Base-by-base conservation (phyloP, 1,284 basidiomycete species). In the Ceratobasidium sp. region DNA sequence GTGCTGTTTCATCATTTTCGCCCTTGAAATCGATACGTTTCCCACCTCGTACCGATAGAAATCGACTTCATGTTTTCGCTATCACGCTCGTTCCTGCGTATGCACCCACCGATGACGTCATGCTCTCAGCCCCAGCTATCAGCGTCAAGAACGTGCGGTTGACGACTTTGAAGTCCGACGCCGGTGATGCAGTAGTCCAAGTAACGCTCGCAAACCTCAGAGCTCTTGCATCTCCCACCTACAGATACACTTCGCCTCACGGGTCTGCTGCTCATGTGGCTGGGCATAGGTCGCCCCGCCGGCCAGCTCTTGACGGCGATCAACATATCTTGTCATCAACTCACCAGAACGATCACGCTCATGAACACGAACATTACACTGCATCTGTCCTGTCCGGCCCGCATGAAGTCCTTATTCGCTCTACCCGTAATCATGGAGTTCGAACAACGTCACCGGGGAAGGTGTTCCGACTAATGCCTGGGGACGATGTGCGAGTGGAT, bases 181-280 rank as follows among this genome's bases (percentile, higher is more conserved):
- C 64, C 1, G 81, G 83, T 2, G 81, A 88, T 33, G 88, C 89
- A 78, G 85, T 84, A 0, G 87, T 89, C 0, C 85, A 87, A 49
- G 85, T 89, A 51, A 88, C 87, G 0, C 78, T 89, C 20, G 86
- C 86, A n/a, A 89, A 89, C 79, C 82, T 88, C 20, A 82, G 87
- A 10, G 86, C 88, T 26, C 42, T 73, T 20, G 71, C 58, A 20
- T 26, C 60, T 63, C 4, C 23, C 13, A 33, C 56, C 33, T 63
- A 44, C n/a, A n/a, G n/a, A n/a, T n/a, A n/a, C n/a, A n/a, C n/a
- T n/a, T n/a, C n/a, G n/a, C n/a, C n/a, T n/a, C n/a, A n/a, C 71
- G 44, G 28, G 3, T 73, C 46, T 42, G 58, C 58, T 44, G 40
- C 55, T 10, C 53, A 58, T 28, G 23, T 63, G 3, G 5, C 23